Conservation (phyloP, 1,139 yeast species). For the Meyerozyma guilliermondii region DNA sequence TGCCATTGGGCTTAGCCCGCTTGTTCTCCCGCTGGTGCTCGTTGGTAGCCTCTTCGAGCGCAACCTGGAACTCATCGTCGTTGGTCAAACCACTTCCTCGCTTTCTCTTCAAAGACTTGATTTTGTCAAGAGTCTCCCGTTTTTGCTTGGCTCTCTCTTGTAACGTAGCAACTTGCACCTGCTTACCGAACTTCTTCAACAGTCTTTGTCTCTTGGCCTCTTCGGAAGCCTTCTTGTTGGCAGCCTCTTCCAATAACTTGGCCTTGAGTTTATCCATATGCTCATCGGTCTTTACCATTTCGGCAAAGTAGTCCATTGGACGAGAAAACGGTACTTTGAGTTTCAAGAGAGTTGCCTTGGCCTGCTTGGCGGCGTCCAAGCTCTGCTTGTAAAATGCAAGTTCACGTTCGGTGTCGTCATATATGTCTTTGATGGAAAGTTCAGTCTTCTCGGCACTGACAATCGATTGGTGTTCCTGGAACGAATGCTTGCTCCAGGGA, state of each 20-base stretch:
- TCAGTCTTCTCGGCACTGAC: constrained; percentile 58
- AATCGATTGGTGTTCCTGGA: constrained; percentile 79
- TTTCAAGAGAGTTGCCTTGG: constrained; percentile 58
- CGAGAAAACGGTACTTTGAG: constrained; percentile 83
- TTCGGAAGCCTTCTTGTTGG: constrained; percentile 85
- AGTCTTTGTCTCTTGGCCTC: constrained; percentile 94
- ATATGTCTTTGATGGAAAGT: constrained; percentile 73
- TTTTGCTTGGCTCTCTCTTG: constrained; percentile 94
- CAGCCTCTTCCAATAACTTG: constrained; percentile 79
- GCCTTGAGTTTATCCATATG: constrained; percentile 93
- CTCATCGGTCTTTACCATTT: constrained; percentile 96
- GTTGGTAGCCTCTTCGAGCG: constrained; percentile 82
- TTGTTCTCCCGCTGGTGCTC: constrained; percentile 35
- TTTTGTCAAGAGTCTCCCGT: constrained; percentile 85
- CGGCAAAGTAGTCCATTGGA: constrained; percentile 96
- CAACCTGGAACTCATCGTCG: constrained; percentile 62
- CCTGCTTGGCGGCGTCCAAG: constrained; percentile 73
- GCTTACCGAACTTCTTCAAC: constrained; percentile 95
- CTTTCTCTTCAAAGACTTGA: constrained; percentile 83
- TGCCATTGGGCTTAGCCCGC: constrained; percentile 54
- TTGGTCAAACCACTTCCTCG: constrained; percentile 70
- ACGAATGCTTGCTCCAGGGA: constrained; percentile 68
- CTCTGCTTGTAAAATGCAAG: constrained; percentile 77
- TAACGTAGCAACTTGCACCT: constrained; percentile 89
- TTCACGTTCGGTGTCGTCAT: constrained; percentile 85